These are phyloP conservation scores for Halenospora varia DNA, from an alignment of 495 filamentous ascomycete species.

Conservation along the genomic window DNA sequence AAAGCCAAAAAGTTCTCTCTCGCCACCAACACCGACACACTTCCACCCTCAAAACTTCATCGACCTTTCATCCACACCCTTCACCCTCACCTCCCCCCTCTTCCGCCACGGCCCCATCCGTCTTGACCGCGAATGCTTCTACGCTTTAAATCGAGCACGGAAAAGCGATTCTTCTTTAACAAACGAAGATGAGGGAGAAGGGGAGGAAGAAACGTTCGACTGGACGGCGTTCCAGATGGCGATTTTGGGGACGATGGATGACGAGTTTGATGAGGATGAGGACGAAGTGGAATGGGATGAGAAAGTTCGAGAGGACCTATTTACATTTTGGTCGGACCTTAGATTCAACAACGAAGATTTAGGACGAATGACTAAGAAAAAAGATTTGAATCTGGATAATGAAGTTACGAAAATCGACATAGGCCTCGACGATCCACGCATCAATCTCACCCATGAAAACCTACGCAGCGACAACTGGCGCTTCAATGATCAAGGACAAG, in stretches of 20 bases:
- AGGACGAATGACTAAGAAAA: not conserved
- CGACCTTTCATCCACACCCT: constrained; percentile 37
- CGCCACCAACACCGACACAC: not conserved
- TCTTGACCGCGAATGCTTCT: constrained; percentile 21
- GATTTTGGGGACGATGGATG: constrained; percentile 40
- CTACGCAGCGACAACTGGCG: too few relatives aligned
- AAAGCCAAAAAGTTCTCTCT: too few relatives aligned
- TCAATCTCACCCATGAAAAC: too few relatives aligned
- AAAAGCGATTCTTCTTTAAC: not conserved
- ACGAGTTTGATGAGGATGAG: not conserved
- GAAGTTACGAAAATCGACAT: not conserved
- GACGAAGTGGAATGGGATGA: constrained; percentile 34
- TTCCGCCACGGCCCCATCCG: constrained; percentile 48
- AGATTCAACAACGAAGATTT: constrained; percentile 30
- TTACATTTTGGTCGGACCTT: constrained; percentile 39
- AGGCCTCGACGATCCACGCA: too few relatives aligned
- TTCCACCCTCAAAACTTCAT: constrained; percentile 8
- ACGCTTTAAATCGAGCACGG: not conserved
- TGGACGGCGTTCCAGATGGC: constrained; percentile 57
- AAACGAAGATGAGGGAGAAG: not conserved
- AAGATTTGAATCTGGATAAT: not conserved
- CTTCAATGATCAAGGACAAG: too few relatives aligned
- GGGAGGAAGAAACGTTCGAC: constrained; percentile 36
- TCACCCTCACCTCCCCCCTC: constrained; percentile 33
- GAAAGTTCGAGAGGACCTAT: constrained; percentile 37